These are phyloP conservation scores for Macrophomina pseudophaseolina DNA, from an alignment of 2,329 filamentous ascomycete species.

Conservation along the genomic window DNA sequence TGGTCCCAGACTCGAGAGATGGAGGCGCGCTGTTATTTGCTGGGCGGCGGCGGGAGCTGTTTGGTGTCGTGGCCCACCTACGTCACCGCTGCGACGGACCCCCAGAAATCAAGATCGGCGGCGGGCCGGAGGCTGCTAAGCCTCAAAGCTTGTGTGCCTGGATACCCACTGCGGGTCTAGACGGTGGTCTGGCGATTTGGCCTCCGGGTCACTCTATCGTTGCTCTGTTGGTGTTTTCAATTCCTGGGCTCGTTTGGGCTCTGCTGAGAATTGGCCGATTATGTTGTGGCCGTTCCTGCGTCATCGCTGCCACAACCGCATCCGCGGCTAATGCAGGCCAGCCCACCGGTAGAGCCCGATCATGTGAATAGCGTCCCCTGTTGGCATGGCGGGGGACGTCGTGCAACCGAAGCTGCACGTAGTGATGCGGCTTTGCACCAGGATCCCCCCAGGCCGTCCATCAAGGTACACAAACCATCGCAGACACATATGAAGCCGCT, in stretches of 20 bases:
- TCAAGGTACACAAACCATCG: not conserved
- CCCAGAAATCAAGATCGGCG: slow-evolving; percentile 11
- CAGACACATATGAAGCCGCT: not conserved
- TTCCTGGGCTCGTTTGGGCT: too few relatives aligned
- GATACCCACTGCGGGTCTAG: not conserved
- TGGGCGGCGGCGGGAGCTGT: not conserved
- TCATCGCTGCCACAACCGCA: too few relatives aligned
- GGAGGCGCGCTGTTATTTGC: not conserved
- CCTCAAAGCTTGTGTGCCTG: slow-evolving; percentile 14
- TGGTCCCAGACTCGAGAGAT: not conserved
- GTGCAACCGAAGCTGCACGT: not conserved
- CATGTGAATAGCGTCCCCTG: too few relatives aligned
- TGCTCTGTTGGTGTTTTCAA: not conserved
- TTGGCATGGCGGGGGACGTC: too few relatives aligned
- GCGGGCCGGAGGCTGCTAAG: not conserved
- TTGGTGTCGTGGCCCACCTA: not conserved
- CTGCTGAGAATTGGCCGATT: too few relatives aligned
- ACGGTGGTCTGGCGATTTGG: not conserved
- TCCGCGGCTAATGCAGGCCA: too few relatives aligned
- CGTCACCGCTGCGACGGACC: slow-evolving; percentile 3
- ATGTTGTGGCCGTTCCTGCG: too few relatives aligned
- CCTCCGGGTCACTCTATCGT: not conserved
- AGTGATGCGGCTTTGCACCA: not conserved
- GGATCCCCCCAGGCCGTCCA: not conserved
- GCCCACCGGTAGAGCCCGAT: too few relatives aligned